Evolutionary conservation across 2,329 filamentous ascomycete species (phyloP).

Genomic region (Thielaviopsis musarum): DNA sequence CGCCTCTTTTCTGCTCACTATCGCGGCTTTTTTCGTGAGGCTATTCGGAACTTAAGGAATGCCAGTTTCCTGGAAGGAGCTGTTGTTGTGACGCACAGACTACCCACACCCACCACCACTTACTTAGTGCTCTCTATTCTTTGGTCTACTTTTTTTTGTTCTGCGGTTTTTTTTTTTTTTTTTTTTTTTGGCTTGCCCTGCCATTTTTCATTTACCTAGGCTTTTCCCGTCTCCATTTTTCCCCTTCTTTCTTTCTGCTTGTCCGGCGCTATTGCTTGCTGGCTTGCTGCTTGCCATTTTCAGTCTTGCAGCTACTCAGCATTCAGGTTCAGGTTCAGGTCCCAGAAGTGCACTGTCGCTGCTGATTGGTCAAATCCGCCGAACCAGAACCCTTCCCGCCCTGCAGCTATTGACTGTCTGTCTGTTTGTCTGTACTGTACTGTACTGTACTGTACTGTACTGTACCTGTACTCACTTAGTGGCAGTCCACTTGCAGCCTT

Average conservation of each 20-base stretch:
- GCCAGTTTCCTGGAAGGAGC: slow-evolving; percentile 10
- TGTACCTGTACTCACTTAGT: neutral
- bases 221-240: neutral
- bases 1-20: neutral
- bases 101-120: neutral
- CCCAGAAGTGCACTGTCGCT: neutral
- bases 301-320: neutral
- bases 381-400: neutral
- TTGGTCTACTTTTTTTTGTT: slow-evolving; percentile 6
- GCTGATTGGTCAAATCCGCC: neutral
- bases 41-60: slow-evolving; percentile 5
- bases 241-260: neutral
- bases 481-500: slow-evolving; percentile 1
- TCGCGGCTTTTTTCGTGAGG: slow-evolving; percentile 4
- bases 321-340: neutral
- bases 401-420: neutral
- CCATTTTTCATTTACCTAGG: slow-evolving; percentile 7
- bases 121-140: neutral
- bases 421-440: neutral
- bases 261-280: neutral
- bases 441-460: neutral
- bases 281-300: neutral
- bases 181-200: slow-evolving; percentile 5
- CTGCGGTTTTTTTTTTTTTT: slow-evolving; percentile 4
- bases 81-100: slow-evolving; percentile 12